Base-by-base conservation (phyloP, 2,329 filamentous ascomycete species). In the Monosporascus sp. region DNA sequence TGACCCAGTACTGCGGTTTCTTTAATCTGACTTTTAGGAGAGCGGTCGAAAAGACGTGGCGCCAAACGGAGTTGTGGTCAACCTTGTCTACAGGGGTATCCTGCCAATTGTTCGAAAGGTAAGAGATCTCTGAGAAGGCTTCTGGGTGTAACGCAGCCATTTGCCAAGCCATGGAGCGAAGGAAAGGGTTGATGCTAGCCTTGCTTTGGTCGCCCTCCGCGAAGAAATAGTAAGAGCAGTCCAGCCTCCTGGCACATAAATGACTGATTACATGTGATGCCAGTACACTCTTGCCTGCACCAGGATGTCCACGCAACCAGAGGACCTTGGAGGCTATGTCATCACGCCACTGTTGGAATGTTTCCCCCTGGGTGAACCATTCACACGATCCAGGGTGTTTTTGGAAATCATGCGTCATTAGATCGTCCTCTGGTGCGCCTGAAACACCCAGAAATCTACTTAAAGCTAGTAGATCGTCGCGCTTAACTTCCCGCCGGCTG, bases 161-260 rank as follows among this genome's bases (percentile, higher is more conserved):
- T 52, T 70, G 68, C 53, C 57, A 65, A 2, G 66, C 63, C 47
- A 69, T 63, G 0, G 65, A 66, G 2, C 63, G 50, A 6, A 70
- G 40, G 1, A 64, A 65, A 0, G 56, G 7, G 16, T 54, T 61
- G 2, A 58, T 17, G 8, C 46, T 60, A 1, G 41, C 52, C 65
- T 82, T 84, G 57, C 5, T 14, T 7, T 57, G 26, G 27, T 60
- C 54, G 2, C 50, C 31, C 1, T 50, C 3, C 0, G 16, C 38
- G 24, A 56, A 60, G 16, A 56, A 60, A 24, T 52, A 58, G 19
- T 52, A 58, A 3, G 50, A 54, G 20, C 54, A 56, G 9, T 58
- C 58, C 5, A 52, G 43, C 2, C 3, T 7, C 11, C 8, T 24
- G 11, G 22, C 27, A 7, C 37, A 44, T 37, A 60, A 26, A n/a